Evolutionary conservation across 2,329 filamentous ascomycete genomes (phyloP).

Genomic region (Fusarium nelsonii): DNA sequence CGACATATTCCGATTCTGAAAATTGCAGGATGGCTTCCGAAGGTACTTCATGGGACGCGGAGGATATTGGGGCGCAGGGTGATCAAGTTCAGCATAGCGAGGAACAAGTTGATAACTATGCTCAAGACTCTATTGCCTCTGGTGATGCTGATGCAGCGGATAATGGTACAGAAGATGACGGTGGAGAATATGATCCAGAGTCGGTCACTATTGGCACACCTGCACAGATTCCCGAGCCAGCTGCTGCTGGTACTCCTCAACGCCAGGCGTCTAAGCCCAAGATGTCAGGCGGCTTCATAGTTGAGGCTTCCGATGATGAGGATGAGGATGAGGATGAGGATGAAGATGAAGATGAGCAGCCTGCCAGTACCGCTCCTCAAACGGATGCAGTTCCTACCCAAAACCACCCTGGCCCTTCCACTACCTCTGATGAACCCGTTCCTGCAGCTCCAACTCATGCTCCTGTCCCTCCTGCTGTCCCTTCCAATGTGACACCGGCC

Average conservation of each 20-base stretch:
- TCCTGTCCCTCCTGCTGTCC: constrained; percentile 37
- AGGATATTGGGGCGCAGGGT: constrained; percentile 68
- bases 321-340: constrained; percentile 68
- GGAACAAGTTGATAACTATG: constrained; percentile 65
- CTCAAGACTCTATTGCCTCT: constrained; percentile 60
- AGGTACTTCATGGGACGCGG: constrained; percentile 64
- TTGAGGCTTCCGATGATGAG: constrained; percentile 71
- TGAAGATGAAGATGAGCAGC: constrained; percentile 60
- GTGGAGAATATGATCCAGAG: constrained; percentile 70
- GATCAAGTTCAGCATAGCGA: constrained; percentile 68
- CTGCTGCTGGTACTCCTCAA: constrained; percentile 48
- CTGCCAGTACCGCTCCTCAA: constrained; percentile 39
- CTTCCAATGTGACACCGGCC: constrained; percentile 52
- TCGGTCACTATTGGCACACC: constrained; percentile 62
- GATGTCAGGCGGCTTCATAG: constrained; percentile 70
- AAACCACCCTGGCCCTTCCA: constrained; percentile 32
- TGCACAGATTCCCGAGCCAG: constrained; percentile 53
- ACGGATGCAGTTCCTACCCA: constrained; percentile 29
- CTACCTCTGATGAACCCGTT: constrained; percentile 43
- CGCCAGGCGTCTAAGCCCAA: constrained; percentile 64
- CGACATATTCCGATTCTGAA: constrained; percentile 12
- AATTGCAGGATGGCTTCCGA: constrained; percentile 54
- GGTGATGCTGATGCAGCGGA: constrained; percentile 64
- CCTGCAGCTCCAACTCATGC: constrained; percentile 30
- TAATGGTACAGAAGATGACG: constrained; percentile 66